Base-by-base conservation (phyloP, 73 alveolate genomes). In the Paramecium tetraurelia region DNA sequence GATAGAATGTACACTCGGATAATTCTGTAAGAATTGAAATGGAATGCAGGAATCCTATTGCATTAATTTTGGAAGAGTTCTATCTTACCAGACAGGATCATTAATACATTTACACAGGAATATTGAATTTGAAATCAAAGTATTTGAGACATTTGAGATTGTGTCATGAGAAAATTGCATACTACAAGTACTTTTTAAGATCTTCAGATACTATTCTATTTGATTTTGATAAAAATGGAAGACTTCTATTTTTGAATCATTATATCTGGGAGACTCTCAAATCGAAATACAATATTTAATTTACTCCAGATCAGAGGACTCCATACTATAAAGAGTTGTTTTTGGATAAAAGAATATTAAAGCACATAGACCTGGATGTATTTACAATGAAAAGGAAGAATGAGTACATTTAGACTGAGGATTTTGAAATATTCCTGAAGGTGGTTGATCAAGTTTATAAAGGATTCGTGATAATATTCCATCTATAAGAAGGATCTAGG, bases 91-190 rank as follows among this genome's bases (percentile, higher is more conserved):
- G 36, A 31, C 58, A 22, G 3, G 75, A 40, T 41, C 63, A 80
- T 41, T 20, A 11, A 80, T 27, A 80, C 12, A 80, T 80, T 22
- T 80, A 80, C 27, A 80, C 90, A 43, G 75, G 46, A 21, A 46
- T 80, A 20, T 31, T 80, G 18, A 80, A 48, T 22, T 31, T 22
- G 35, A 80, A 80, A 48, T 22, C 48, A 5, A 80, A 80, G n/a
- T 80, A 24, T 80, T 33, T 44, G 9, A 43, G 72, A 41, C 57
- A 80, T 80, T 41, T 80, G 8, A 41, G 90, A 22, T 44, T 48
- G 21, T 80, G 90, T 80, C 70, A 80, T 44, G 90, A 80, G 46
- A 80, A 80, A 48, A 80, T 76, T 20, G 90, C 90, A 11, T 80
- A 80, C 43, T 80, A 80, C 27, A 80, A 80, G 16, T 80, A 80